Evolutionary conservation across 257 asterid species (phyloP).

Genomic region (Solanum stenotomum): DNA sequence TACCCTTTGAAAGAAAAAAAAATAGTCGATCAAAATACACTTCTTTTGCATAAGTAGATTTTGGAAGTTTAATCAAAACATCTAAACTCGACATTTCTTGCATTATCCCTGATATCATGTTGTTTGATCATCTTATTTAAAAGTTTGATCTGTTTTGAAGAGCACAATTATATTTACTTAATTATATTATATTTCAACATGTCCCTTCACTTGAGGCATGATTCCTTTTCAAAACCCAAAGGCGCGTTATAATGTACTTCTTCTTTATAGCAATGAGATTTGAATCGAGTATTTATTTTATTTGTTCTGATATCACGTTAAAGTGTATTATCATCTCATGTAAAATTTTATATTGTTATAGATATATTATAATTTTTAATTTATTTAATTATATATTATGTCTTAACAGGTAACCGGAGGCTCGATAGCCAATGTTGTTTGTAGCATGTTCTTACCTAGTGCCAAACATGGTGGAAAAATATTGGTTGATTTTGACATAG

Average conservation of each 20-base stretch:
- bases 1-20: neutral
- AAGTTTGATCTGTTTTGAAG: neutral
- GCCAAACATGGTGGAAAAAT: constrained; percentile 8
- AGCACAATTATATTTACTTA: neutral
- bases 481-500: constrained; percentile 62
- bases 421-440: constrained; percentile 53
- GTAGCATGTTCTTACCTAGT: constrained; percentile 11
- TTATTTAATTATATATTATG: neutral
- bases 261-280: neutral
- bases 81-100: neutral
- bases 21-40: too few relatives aligned
- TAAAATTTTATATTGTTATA: neutral
- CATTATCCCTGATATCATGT: neutral
- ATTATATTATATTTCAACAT: neutral
- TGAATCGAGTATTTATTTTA: neutral
- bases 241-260: neutral
- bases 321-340: neutral
- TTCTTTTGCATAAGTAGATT: neutral
- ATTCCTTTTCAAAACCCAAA: neutral
- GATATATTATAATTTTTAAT: neutral
- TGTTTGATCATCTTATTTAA: neutral
- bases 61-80: neutral
- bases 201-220: neutral
- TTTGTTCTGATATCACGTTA: neutral
- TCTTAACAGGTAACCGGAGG: constrained; percentile 39